These are phyloP conservation scores for Termitomyces sp. DNA, from an alignment of 768 basidiomycete species.

Conservation along the genomic window DNA sequence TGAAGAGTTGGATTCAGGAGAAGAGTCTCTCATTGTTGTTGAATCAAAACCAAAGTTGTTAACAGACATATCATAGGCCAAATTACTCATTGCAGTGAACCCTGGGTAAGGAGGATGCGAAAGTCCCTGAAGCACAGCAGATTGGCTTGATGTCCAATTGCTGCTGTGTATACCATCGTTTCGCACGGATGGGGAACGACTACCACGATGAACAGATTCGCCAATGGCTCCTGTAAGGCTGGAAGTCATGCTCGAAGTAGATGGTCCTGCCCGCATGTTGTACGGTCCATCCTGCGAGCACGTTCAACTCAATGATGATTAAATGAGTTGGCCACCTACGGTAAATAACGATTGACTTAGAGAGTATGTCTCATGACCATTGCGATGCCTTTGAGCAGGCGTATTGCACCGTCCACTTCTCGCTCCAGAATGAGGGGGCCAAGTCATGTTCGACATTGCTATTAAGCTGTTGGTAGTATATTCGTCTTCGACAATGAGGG, in stretches of 20 bases:
- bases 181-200: conserved; percentile 12
- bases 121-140: conserved; percentile 20
- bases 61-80: conserved; percentile 15
- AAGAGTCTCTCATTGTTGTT: conserved; percentile 25
- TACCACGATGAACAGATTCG: conserved; percentile 31
- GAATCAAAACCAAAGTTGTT: conserved; percentile 18
- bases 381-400: conserved; percentile 27
- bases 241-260: conserved; percentile 40
- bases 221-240: conserved; percentile 63
- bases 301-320: neutral
- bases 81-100: conserved; percentile 11
- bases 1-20: conserved; percentile 36
- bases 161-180: conserved; percentile 3
- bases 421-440: conserved; percentile 22
- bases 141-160: conserved; percentile 2
- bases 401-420: conserved; percentile 26
- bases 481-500: conserved; percentile 28
- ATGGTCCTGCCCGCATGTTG: conserved; percentile 28
- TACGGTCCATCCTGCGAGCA: conserved; percentile 1
- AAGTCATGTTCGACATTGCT: conserved; percentile 31
- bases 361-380: conserved; percentile 26
- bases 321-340: conserved; percentile 19
- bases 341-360: conserved; percentile 28
- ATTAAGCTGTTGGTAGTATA: conserved; percentile 23
- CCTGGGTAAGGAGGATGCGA: conserved; percentile 21